Base-by-base conservation (phyloP, 345 rosid species). In the Populus euphratica region DNA sequence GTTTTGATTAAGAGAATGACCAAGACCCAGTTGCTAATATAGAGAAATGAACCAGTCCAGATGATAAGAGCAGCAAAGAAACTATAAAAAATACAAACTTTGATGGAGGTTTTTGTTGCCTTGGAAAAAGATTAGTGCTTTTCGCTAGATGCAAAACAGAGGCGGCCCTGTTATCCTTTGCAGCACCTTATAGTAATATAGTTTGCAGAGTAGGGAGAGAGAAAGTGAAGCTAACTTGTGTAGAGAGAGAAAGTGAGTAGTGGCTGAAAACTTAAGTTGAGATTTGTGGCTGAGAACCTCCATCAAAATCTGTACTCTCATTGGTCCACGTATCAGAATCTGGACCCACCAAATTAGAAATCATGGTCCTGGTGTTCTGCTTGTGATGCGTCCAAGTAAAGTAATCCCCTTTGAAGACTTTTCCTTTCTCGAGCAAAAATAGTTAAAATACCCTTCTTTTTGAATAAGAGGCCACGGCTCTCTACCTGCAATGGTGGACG, bases 211-310 rank as follows among this genome's bases (percentile, higher is more conserved):
- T 68, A 25, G 67, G 39, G 76, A 25, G 27, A 80, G 47, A 36
- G 4, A 25, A 29, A 25, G 38, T n/a, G 36, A 33, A 1, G 8
- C 38, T 2, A 6, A 56, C 21, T 43, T 4, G 59, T 9, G 54
- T 13, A 9, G 18, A 39, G 52, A 80, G 11, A 59, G 64, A 59
- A 59, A 23, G 64, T 23, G 5, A 23, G 63, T 83, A 77, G 89
- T 86, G 93, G 93, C 83, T 83, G 72, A 82, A 73, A 85, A 79
- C 50, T 16, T n/a, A 73, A 5, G 73, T 8, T 38, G 66, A 43
- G 36, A 77, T 73, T 86, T 69, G 93, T 88, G 90, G 90, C 72
- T 77, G 77, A 76, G 50, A 80, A 5, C 13, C 82, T 68, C 87
- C 88, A 88, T 90, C 90, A 77, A 86, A 88, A 86, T 68, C 85